Percentiles rank a stretch among this genome's conserved stretches.
phyloP scores from a whole-genome alignment of 2,329 filamentous ascomycete species.

The Ophiostoma perfectum region DNA sequence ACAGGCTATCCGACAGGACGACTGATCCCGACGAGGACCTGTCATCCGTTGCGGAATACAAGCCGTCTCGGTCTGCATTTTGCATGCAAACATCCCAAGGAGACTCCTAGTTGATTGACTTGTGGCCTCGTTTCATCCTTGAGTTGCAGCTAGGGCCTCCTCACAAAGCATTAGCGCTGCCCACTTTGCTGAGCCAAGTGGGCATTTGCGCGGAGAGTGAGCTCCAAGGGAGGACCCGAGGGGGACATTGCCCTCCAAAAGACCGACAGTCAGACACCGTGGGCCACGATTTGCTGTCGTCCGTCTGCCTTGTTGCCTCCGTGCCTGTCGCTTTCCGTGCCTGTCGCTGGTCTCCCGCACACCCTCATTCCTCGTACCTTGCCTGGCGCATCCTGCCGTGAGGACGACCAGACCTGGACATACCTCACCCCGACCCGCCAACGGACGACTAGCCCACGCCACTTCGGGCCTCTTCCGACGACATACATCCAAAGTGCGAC shows the following conservation, averaged over 20 bases:
- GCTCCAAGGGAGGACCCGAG: not conserved
- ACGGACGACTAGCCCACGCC: too few relatives aligned
- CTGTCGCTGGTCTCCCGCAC: not conserved
- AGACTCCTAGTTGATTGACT: too few relatives aligned
- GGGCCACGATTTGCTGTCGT: not conserved
- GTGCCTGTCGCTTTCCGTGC: not conserved
- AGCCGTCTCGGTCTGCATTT: not conserved
- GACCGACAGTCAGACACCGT: not conserved
- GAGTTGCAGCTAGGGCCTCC: not conserved
- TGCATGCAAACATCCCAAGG: not conserved
- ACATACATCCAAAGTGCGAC: too few relatives aligned
- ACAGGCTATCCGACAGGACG: not conserved
- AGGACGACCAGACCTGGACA: not conserved
- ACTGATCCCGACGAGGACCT: not conserved
- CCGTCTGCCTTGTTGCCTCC: not conserved
- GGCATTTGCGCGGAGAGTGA: not conserved
- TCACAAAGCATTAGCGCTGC: conserved; percentile 16
- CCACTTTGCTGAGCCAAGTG: conserved; percentile 21
- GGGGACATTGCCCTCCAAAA: not conserved
- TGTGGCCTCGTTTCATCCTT: not conserved
- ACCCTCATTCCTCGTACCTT: not conserved
- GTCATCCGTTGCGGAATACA: not conserved
- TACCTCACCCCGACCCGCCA: too few relatives aligned
- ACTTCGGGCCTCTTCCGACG: too few relatives aligned
- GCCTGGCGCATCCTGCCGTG: not conserved